These are phyloP conservation scores for Ceratocystis smalleyi DNA, from an alignment of 2,329 filamentous ascomycete species.

Conservation along the genomic window DNA sequence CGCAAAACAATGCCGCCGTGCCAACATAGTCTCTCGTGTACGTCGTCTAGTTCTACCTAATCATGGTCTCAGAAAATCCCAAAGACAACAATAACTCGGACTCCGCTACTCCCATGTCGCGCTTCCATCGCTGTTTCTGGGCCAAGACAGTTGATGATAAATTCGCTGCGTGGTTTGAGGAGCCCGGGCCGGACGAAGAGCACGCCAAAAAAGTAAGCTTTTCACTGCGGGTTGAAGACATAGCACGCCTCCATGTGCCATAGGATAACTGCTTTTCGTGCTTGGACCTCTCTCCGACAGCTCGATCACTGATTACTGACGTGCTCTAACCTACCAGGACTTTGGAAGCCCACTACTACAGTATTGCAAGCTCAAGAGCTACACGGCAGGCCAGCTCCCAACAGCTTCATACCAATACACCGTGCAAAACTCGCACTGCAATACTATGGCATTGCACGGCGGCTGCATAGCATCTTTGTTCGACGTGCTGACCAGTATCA, in stretches of 20 bases:
- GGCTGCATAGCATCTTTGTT: conserved; percentile 52
- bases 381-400: conserved; percentile 25
- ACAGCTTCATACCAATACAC: conserved; percentile 32
- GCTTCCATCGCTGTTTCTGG: conserved; percentile 1
- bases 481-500: conserved; percentile 47
- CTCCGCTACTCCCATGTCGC: background rate
- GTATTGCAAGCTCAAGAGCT: conserved; percentile 28
- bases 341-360: conserved; percentile 32
- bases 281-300: background rate
- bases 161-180: conserved; percentile 11
- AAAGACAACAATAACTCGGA: background rate
- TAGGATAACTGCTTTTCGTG: background rate
- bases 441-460: conserved; percentile 43
- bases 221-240: too few relatives aligned
- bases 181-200: background rate
- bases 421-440: conserved; percentile 36
- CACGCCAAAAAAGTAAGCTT: conserved; percentile 2
- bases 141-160: conserved; percentile 9
- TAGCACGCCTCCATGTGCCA: background rate
- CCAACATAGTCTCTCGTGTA: too few relatives aligned
- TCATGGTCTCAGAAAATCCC: background rate
- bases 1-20: too few relatives aligned
- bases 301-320: too few relatives aligned
- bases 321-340: conserved; percentile 23
- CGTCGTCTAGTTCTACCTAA: background rate